These are phyloP conservation scores for Scalesia atractyloides DNA, from an alignment of 129 eudicot species.

Conservation along the genomic window DNA sequence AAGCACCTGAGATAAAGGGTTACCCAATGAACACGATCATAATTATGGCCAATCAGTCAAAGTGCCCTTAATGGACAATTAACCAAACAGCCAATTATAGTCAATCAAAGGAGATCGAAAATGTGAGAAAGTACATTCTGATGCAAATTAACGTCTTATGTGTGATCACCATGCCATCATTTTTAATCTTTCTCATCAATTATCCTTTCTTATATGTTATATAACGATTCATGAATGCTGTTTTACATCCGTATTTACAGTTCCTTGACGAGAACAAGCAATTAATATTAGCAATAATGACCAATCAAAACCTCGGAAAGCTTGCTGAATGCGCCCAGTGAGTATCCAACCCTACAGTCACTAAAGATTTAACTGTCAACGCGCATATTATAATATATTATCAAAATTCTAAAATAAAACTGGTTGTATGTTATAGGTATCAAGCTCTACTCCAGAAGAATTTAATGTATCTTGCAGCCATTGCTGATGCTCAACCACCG, in stretches of 20 bases:
- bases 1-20: not conserved
- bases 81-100: not conserved
- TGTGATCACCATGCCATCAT: not conserved
- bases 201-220: conserved; percentile 5
- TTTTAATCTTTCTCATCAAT: not conserved
- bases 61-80: not conserved
- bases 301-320: conserved; percentile 89
- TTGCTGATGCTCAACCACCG: conserved; percentile 90
- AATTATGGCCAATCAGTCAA: not conserved
- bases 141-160: not conserved
- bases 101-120: not conserved
- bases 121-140: not conserved
- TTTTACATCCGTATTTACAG: conserved; percentile 40
- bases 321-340: conserved; percentile 98
- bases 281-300: conserved; percentile 83
- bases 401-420: not conserved
- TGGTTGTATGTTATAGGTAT: conserved; percentile 51
- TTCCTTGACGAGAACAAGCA: conserved; percentile 94
- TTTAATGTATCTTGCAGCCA: conserved; percentile 88
- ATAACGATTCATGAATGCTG: conserved; percentile 18
- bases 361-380: not conserved
- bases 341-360: conserved; percentile 34
- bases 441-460: conserved; percentile 89
- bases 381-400: not conserved
- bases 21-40: not conserved